phyloP scores from a whole-genome alignment of 1,139 yeast genomes.

The Pichia sp. region DNA sequence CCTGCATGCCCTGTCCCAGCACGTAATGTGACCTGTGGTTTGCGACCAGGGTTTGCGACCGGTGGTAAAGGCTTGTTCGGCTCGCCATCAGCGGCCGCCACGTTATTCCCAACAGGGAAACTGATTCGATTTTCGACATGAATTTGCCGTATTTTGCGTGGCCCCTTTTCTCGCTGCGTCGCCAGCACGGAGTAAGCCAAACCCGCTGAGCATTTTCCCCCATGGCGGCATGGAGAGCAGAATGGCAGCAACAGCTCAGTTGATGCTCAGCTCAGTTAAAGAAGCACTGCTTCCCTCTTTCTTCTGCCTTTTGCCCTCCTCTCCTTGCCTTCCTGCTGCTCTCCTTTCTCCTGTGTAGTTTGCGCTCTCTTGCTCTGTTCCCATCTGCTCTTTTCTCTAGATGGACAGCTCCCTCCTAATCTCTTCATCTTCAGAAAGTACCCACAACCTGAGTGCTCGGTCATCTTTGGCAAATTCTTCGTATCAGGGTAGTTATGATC shows the following conservation, averaged over 20 bases:
- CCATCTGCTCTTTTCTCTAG: not conserved
- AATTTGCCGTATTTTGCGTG: not conserved
- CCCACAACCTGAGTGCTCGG: slow-evolving; percentile 1
- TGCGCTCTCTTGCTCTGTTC: not conserved
- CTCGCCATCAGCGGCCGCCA: not conserved
- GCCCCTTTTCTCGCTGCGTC: not conserved
- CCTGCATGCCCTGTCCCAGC: no score
- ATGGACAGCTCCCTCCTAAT: slow-evolving; percentile 8
- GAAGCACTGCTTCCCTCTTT: not conserved
- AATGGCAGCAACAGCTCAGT: not conserved
- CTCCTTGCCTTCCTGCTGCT: not conserved
- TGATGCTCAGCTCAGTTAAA: slow-evolving; percentile 1
- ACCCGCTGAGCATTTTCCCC: not conserved
- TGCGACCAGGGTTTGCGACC: no score
- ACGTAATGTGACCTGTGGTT: no score
- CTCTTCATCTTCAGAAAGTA: slow-evolving; percentile 3
- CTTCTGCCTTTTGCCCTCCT: not conserved
- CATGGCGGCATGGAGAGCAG: not conserved
- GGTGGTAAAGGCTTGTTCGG: no score
- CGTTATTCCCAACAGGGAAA: slow-evolving; percentile 2
- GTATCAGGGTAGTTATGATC: slow-evolving; percentile 1
- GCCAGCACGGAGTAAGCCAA: not conserved
- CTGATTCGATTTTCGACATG: slow-evolving; percentile 7
- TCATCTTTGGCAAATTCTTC: slow-evolving; percentile 3
- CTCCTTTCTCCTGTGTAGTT: not conserved